A percentile compares a stretch with the other conserved stretches of the same genome.
Conservation (phyloP, 164 flowering plant species). For the Annona cherimola region DNA sequence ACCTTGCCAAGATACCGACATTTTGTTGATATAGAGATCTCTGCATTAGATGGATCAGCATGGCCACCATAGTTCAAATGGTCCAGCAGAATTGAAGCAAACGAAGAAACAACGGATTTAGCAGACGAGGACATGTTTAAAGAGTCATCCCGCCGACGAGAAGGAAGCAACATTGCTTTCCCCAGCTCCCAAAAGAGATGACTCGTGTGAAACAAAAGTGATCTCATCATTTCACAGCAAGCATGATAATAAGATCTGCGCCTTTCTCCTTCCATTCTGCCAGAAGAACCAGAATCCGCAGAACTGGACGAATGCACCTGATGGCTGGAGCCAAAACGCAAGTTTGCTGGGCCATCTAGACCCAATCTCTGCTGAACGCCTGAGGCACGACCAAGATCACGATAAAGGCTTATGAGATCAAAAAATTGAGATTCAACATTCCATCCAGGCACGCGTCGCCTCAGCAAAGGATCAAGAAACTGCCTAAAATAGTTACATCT, state of each 20-base stretch:
- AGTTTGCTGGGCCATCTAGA: constrained; percentile 43
- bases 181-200: constrained; percentile 93
- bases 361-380: constrained; percentile 52
- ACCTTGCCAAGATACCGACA: constrained; percentile 97
- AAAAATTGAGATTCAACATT: constrained; percentile 88
- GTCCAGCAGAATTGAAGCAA: constrained; percentile 59
- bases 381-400: constrained; percentile 79
- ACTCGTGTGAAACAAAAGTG: constrained; percentile 77
- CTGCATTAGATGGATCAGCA: constrained; percentile 48
- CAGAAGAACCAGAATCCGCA: constrained; percentile 32
- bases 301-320: constrained; percentile 36
- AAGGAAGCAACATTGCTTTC: constrained; percentile 80
- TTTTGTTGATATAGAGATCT: constrained; percentile 65
- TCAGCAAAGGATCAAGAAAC: constrained; percentile 79
- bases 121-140: constrained; percentile 63
- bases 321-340: constrained; percentile 38
- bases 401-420: constrained; percentile 75
- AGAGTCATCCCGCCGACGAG: constrained; percentile 86
- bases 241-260: constrained; percentile 71
- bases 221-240: constrained; percentile 85
- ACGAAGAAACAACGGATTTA: constrained; percentile 66
- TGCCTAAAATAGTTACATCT: constrained; percentile 78
- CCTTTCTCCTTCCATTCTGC: constrained; percentile 51
- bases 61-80: constrained; percentile 77
- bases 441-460: constrained; percentile 82